phyloP scores from a whole-genome alignment of 805 yeast species.

The Candida jianshihensis region DNA sequence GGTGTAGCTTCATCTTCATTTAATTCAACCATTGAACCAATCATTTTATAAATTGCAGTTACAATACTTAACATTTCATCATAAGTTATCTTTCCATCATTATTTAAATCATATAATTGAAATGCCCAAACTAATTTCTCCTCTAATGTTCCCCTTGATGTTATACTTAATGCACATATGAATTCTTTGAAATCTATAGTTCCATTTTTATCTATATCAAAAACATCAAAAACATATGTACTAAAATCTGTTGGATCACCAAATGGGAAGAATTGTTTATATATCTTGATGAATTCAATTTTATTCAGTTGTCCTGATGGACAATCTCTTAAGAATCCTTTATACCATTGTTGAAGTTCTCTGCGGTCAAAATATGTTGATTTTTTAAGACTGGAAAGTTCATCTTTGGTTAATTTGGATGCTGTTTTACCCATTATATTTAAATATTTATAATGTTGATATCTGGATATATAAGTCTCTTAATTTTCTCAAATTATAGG shows the following conservation, averaged over 20 bases:
- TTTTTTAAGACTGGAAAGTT: slow-evolving; percentile 69
- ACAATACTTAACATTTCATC: slow-evolving; percentile 77
- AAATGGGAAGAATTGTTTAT: slow-evolving; percentile 95
- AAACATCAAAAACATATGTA: slow-evolving; percentile 78
- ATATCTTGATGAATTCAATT: slow-evolving; percentile 85
- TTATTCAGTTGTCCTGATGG: slow-evolving; percentile 83
- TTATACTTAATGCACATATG: slow-evolving; percentile 77
- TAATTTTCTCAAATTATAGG: no score
- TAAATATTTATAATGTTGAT: neutral
- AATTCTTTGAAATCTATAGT: slow-evolving; percentile 88
- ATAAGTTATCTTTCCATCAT: slow-evolving; percentile 68
- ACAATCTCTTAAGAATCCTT: slow-evolving; percentile 90
- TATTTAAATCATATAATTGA: slow-evolving; percentile 76
- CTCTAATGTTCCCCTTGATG: slow-evolving; percentile 77
- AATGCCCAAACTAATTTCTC: slow-evolving; percentile 90
- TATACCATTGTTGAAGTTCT: slow-evolving; percentile 97
- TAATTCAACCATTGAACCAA: slow-evolving; percentile 86
- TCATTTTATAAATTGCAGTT: slow-evolving; percentile 85
- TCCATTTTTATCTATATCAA: slow-evolving; percentile 77
- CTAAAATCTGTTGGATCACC: slow-evolving; percentile 95
- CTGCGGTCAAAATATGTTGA: slow-evolving; percentile 89
- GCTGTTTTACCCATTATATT: slow-evolving; percentile 84
- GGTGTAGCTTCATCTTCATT: slow-evolving; percentile 91
- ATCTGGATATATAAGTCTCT: no score
- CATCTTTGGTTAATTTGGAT: slow-evolving; percentile 87